Base-by-base conservation (phyloP, 2,329 filamentous ascomycete species). In the Aspergillus ustus region DNA sequence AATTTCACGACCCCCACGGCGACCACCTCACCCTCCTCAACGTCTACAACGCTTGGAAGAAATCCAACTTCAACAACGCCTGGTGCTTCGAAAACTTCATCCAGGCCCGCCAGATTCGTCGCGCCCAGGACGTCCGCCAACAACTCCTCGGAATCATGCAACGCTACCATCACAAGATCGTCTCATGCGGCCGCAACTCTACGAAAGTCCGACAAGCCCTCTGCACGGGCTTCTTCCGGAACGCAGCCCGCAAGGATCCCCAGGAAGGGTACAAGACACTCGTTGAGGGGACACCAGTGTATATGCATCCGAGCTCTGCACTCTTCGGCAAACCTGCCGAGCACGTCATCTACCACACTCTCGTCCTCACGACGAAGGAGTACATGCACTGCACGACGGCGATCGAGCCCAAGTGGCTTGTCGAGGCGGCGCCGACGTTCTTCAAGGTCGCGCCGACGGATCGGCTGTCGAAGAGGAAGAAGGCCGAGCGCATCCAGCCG, bases 81-180 rank as follows among this genome's bases (percentile, higher is more conserved):
- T 99, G 95, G 95, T 98, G 95, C 74, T 94, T 92, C 68, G 96
- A 99, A 73, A 97, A 99, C 77, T 99, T 96, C 75, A 95, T 99
- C 74, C 93, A 98, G 74, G 93, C 92, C 4, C 87, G 93, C 2
- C 89, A 89, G 37, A 97, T 99, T 86, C 87, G 88, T 61, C 89
- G 94, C 11, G 93, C 92, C 9, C 91, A 94, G 75, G 95, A 99
- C 74, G 93, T 99, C 0, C 88, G 95, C 19, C 90, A 96, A 63
- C 95, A 99, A 77, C 85, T 99, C 3, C 87, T 94, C 57, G 91
- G 91, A 69, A 98, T 99, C 76, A 96, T 99, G 90, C 87, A 95
- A 59, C 88, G 95, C 6, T 95, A 98, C 78, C 90, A 89, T 60
- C 92, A 97, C 69, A 84, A 85, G 0, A 85, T 99, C 66, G 81